These are phyloP conservation scores for Triticum turgidum DNA, from an alignment of 176 grass and related monocot species.

Conservation along the genomic window DNA sequence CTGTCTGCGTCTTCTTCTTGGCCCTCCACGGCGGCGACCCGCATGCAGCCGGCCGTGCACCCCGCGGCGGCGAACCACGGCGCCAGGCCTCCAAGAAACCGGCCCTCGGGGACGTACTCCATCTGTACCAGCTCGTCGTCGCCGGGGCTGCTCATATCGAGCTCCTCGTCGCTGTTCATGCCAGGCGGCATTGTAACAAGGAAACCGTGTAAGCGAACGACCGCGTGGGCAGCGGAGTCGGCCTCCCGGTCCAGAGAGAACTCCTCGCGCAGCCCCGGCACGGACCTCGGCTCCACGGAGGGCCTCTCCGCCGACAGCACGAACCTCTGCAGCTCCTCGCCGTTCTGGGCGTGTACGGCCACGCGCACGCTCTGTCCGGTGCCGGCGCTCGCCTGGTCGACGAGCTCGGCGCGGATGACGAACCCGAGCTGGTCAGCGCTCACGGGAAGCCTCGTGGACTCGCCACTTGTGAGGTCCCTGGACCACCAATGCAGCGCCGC, in stretches of 20 bases:
- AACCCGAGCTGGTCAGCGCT: neutral
- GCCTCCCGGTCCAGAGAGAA: neutral
- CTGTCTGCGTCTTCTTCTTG: neutral
- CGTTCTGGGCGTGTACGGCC: neutral
- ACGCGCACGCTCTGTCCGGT: neutral
- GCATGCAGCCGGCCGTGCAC: conserved; percentile 11
- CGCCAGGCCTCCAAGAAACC: neutral
- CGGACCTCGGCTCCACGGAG: neutral
- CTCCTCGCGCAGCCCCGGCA: too few relatives aligned
- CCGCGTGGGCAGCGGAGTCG: neutral
- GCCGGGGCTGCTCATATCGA: too few relatives aligned
- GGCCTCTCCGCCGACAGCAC: neutral
- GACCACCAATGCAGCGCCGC: too few relatives aligned
- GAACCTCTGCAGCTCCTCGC: neutral
- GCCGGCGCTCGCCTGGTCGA: neutral
- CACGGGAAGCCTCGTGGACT: neutral
- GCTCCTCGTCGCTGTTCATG: too few relatives aligned
- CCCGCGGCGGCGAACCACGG: neutral
- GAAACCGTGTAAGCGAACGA: neutral
- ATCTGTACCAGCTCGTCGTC: neutral
- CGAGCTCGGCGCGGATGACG: neutral
- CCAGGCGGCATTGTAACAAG: too few relatives aligned
- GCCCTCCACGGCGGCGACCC: neutral
- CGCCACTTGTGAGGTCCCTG: neutral
- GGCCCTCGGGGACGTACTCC: neutral